Evolutionary conservation across 352 stramenopile genomes (phyloP).

Genomic region (Phytophthora pisi): DNA sequence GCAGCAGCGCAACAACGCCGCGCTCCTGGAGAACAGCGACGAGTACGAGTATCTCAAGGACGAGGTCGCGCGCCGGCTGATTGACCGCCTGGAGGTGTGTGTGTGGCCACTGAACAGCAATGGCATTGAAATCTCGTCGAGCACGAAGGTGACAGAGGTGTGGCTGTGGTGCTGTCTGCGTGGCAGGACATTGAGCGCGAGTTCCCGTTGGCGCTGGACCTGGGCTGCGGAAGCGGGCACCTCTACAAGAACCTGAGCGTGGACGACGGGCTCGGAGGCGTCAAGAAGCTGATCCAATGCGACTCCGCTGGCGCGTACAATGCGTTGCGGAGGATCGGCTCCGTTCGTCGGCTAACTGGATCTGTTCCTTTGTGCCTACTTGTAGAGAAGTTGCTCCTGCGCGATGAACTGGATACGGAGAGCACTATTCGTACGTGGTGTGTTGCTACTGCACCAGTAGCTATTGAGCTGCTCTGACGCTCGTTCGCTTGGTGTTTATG

Average conservation of each 20-base stretch:
- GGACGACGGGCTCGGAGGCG: constrained; percentile 72
- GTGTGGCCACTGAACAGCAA: not conserved
- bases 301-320: constrained; percentile 58
- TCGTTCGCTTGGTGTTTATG: not conserved
- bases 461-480: not conserved
- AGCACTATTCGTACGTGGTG: constrained; percentile 25
- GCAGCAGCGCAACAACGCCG: constrained; percentile 83
- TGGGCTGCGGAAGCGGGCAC: constrained; percentile 81
- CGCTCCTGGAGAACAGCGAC: constrained; percentile 53
- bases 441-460: not conserved
- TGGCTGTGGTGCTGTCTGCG: not conserved
- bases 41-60: constrained; percentile 90
- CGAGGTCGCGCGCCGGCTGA: constrained; percentile 81
- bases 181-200: constrained; percentile 80
- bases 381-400: constrained; percentile 75
- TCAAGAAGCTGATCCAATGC: constrained; percentile 81
- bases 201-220: constrained; percentile 80
- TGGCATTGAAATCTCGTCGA: not conserved
- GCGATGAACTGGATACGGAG: constrained; percentile 47
- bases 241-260: constrained; percentile 84
- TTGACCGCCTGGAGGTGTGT: constrained; percentile 78
- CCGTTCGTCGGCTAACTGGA: not conserved
- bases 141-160: not conserved
- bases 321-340: not conserved
- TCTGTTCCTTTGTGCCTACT: not conserved